Base-by-base conservation (phyloP, 305 asterid species). In the Fraxinus velutina region DNA sequence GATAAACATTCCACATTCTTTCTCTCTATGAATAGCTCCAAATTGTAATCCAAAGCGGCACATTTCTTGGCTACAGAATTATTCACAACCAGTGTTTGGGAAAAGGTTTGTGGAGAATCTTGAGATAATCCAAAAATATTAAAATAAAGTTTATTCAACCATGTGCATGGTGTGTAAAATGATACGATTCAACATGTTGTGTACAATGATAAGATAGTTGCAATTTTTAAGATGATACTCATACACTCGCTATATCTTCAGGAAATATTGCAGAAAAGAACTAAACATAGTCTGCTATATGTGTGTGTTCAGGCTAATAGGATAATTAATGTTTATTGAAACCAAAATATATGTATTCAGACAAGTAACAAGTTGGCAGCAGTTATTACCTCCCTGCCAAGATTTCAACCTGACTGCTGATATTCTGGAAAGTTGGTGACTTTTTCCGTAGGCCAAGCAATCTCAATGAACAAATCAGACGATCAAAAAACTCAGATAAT, bases 391-490 rank as follows among this genome's bases (percentile, higher is more conserved):
- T 91, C 87, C 92, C 93, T 6, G 94, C 84, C 81, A 92, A 84
- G 47, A 87, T 84, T 85, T 91, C 90, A 78, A 94, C 92, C 84
- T 88, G 97, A 57, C 80, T 83, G 86, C 91, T 86, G 76, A 94
- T 85, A 29, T 89, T 92, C 73, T 79, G 82, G 85, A 94, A 92
- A 42, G 85, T 88, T 36, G 95, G 87, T 10, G 85, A 76, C 89
- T 71, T 89, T 76, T 93, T 90, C 55, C 88, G 89, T 36, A 94
- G 86, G 75, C 83, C 60, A 22, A 94, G 91, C 88, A 94, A 78
- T 87, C 98, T 88, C 87, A 91, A 37, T 22, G 98, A 92, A 77
- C 86, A 86, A 73, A 79, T 80, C 95, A 93, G 86, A 24, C 93
- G 85, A 81, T 90, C 88, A 84, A 92, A 92, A 57, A 91, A 79